Evolutionary conservation across 2,329 filamentous ascomycete genomes (phyloP).

Genomic region (Claviceps fusiformis): DNA sequence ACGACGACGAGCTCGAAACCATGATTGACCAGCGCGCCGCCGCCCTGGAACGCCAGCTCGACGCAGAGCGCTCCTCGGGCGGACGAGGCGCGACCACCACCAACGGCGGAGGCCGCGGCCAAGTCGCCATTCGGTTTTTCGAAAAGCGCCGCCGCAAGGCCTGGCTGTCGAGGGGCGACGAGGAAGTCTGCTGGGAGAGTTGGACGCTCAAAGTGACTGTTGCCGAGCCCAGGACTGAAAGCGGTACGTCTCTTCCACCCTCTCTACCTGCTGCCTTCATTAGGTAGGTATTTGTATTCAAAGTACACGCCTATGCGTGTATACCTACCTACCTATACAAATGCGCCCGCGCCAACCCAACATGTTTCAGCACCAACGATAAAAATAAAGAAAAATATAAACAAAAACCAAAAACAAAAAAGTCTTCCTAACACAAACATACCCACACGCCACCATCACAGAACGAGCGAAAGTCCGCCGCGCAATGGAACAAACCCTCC

Average conservation of each 20-base stretch:
- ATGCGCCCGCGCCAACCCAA: too few relatives aligned
- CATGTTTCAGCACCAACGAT: too few relatives aligned
- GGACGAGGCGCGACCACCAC: conserved; percentile 2
- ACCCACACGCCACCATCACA: conserved; percentile 18
- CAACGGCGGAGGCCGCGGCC: conserved; percentile 31
- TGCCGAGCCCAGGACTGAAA: conserved; percentile 76
- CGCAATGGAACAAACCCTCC: conserved; percentile 81
- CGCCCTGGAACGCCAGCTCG: conserved; percentile 65
- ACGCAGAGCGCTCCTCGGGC: conserved; percentile 36
- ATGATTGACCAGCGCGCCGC: conserved; percentile 81
- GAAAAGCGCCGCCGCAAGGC: conserved; percentile 78
- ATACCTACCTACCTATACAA: too few relatives aligned
- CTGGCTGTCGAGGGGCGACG: conserved; percentile 68
- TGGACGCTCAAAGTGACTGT: conserved; percentile 94
- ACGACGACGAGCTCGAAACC: conserved; percentile 82
- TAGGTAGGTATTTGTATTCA: too few relatives aligned
- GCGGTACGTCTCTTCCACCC: conserved; percentile 42
- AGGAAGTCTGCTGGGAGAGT: conserved; percentile 93
- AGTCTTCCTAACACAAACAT: neutral
- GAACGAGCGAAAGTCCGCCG: conserved; percentile 79
- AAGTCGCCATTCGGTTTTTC: conserved; percentile 83
- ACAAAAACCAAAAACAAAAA: neutral
- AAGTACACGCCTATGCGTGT: too few relatives aligned
- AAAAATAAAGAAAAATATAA: too few relatives aligned
- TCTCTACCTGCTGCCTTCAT: too few relatives aligned